Evolutionary conservation across 768 basidiomycete species (phyloP), one percentile per base, ranked within the genome.

Genomic region (Stropharia rugosoannulata): DNA sequence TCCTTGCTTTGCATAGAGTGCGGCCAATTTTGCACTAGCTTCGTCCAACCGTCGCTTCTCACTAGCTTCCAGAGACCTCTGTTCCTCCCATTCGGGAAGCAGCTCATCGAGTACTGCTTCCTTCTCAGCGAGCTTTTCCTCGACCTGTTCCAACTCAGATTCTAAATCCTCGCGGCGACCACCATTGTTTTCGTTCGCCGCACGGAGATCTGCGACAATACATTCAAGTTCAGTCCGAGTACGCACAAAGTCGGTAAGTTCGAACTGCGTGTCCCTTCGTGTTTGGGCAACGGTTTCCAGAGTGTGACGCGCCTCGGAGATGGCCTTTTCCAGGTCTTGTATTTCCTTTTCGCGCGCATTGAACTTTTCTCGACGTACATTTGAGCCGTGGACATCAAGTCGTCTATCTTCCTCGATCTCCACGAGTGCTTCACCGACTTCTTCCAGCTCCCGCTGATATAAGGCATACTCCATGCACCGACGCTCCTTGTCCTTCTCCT

Each of bases 381-480:
- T 97, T 2, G 90, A 87, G 11, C 82, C 84, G 66, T 96, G 92
- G 5, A 95, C 81, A 45, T 97, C 95, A 6, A 86, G 77, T 56
- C 84, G 76, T 51, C 93, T 78, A 59, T 97, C 95, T 45, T 88
- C 86, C 60, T 89, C 84, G 39, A 97, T 90, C 67, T 92, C 87
- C 36, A 91, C 93, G 53, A 99, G 69, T 0, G 92, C 86, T 51
- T 88, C 87, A 0, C 82, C 85, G 1, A 96, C 94, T 61, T 98
- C 96, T 56, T 90, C 86, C 38, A 98, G 70, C 66, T 99, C 96
- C 36, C 90, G 81, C 61, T 93, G 89, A 71, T 97, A 93, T 59
- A 98, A 72, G 0, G 95, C 93, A 68, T 98, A 98, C 68, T 99
- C 97, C 64, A 98, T 76, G 68, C 94, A 96, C 39, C 96, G 80